Evolutionary conservation across 352 stramenopile species (phyloP), one percentile per base, ranked within the genome.

Genomic region (Phytophthora chlamydospora): DNA sequence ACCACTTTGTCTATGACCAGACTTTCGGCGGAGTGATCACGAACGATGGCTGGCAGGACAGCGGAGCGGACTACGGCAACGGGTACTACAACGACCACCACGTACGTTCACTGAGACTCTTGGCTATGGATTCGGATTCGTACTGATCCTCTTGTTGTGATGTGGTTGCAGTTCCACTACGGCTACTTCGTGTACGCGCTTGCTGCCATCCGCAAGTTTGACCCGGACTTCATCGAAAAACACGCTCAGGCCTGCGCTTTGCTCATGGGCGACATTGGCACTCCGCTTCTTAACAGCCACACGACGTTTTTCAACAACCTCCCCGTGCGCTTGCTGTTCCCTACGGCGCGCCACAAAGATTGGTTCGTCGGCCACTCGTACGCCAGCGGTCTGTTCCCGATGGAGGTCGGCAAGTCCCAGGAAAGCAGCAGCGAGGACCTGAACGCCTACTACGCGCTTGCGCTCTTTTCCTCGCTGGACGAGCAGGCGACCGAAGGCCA

Each of bases 341-440:
- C 95, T 6, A 74, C 90, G 5, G 85, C 93, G 24, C 77, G 96
- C 12, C 93, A 98, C 68, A 98, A 98, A 74, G 96, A 98, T 53
- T 98, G 94, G 88, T 99, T 96, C 75, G 85, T 98, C 43, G 95
- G 93, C 32, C 95, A 99, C 65, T 98, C 93, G 48, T 99, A 97
- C 78, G 95, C 96, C 10, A 98, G 89, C 38, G 97, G 97, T 5
- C 39, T 99, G 12, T 98, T 98, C 73, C 82, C 83, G 27, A 97
- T 98, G 80, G 70, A 88, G 35, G 90, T 97, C 57, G 97, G 96
- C 40, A 99, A 99, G 75, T 93, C 85, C 29, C 95, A 99, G 73
- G 97, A 99, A 68, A 98, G 90, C 68, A 98, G 88, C 45, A 98
- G 90, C 62, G 96, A 99, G 75, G 89, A 87, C 44, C 70, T 97